Base-by-base conservation (phyloP, 2,329 filamentous ascomycete species). In the Blastomyces parvus region DNA sequence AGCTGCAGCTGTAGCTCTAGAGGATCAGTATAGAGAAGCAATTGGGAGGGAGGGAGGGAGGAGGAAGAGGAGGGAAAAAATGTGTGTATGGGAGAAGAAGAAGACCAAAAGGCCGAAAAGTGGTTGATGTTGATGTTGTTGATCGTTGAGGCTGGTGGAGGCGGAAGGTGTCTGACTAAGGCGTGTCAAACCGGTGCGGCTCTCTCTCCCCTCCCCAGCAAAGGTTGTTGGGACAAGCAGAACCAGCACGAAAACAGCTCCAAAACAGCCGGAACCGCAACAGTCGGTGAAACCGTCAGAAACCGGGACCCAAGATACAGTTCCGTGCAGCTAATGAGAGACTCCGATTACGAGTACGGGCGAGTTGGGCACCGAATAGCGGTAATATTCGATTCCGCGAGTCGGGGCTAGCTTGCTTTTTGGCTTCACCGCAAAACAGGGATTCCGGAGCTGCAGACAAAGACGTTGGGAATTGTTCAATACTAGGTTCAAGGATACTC, bases 21-120 rank as follows among this genome's bases (percentile, higher is more conserved):
- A 46, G 58, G 63, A 50, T 65, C 62, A 52, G 48, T n/a, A 63
- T 48, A 58, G 64, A 63, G 66, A 67, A 63, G 3, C 9, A 19
- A n/a, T 19, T 33, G 44, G 56, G n/a, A n/a, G n/a, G n/a, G n/a
- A n/a, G n/a, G 22, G 36, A n/a, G 38, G 58, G 48, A 33, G 38
- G 56, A n/a, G 53, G 50, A 59, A 25, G 33, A 36, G 33, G 6
- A 36, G 44, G 33, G 25, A 6, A 42, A 22, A 19, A n/a, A n/a
- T n/a, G n/a, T n/a, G n/a, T n/a, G n/a, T n/a, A n/a, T n/a, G n/a
- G n/a, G n/a, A 46, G 7, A 46, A 8, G n/a, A 46, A 19, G 19
- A n/a, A 19, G 17, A 19, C 8, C 9, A 2, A 14, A 44, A 44
- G 40, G 17, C 19, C 2, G 13, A 44, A 44, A 44, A 14, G 11